Conservation (phyloP, 2,329 filamentous ascomycete genomes). For the Triangularia verruculosa region DNA sequence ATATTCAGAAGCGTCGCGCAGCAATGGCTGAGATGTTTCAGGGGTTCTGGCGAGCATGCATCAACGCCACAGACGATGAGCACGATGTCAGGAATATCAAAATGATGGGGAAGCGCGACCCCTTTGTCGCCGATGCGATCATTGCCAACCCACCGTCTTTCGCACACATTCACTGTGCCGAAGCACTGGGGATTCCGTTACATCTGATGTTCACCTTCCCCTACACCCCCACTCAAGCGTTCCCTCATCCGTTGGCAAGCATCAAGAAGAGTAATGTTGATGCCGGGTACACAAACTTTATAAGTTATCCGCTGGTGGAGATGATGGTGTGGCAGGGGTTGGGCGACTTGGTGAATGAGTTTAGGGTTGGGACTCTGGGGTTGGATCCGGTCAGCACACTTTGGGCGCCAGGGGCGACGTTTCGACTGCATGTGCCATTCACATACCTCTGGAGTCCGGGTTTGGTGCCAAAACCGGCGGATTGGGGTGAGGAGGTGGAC, state of each 20-base stretch:
- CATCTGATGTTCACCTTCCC: conserved; percentile 90
- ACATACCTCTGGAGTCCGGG: conserved; percentile 71
- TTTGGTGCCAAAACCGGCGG: conserved; percentile 63
- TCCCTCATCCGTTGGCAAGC: conserved; percentile 74
- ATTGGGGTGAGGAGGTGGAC: conserved; percentile 69
- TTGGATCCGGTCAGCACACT: conserved; percentile 72
- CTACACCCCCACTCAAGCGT: conserved; percentile 70
- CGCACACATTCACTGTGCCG: conserved; percentile 75
- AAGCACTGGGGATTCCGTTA: conserved; percentile 71
- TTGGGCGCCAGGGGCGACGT: conserved; percentile 73
- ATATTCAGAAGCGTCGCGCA: conserved; percentile 63
- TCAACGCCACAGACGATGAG: conserved; percentile 69
- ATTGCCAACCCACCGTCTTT: conserved; percentile 81
- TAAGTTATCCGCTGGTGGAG: conserved; percentile 76
- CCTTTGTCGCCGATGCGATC: conserved; percentile 73
- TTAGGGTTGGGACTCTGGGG: conserved; percentile 65
- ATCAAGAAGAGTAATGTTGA: conserved; percentile 72
- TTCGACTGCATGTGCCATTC: conserved; percentile 70
- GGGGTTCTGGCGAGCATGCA: conserved; percentile 77
- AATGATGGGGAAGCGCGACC: conserved; percentile 60
- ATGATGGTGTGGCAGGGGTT: conserved; percentile 91
- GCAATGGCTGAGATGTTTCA: conserved; percentile 81
- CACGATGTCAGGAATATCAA: conserved; percentile 58
- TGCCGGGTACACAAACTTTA: conserved; percentile 72
- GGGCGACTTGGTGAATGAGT: conserved; percentile 73